Percentiles rank a stretch among this genome's conserved stretches.
Conservation (phyloP, 2,329 filamentous ascomycete genomes). For the Ilyonectria robusta region DNA sequence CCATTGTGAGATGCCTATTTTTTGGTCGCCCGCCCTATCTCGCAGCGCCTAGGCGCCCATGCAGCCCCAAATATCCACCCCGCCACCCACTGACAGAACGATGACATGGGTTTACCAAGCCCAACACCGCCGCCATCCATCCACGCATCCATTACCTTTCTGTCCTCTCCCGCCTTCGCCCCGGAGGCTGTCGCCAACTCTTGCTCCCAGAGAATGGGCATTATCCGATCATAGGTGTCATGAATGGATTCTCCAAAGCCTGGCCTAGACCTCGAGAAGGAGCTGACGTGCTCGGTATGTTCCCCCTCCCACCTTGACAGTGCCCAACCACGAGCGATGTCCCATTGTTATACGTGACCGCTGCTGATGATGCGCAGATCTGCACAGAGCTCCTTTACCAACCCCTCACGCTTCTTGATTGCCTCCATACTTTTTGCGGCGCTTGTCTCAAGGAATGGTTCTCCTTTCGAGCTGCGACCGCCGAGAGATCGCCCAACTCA, state of each 20-base stretch:
- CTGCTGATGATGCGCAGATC: conserved; percentile 72
- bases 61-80: conserved; percentile 36
- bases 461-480: conserved; percentile 77
- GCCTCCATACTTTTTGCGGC: conserved; percentile 95
- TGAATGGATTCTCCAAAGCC: conserved; percentile 67
- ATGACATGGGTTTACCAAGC: conserved; percentile 35
- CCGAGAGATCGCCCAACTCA: conserved; percentile 64
- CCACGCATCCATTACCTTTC: conserved; percentile 28
- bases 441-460: conserved; percentile 98
- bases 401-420: conserved; percentile 91
- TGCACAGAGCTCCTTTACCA: conserved; percentile 96
- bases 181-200: conserved; percentile 27
- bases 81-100: conserved; percentile 40
- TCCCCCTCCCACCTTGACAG: conserved; percentile 31
- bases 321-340: conserved; percentile 14
- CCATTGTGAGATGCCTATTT: conserved; percentile 29
- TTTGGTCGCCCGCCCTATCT: conserved; percentile 22
- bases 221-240: conserved; percentile 39
- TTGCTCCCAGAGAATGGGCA: conserved; percentile 36
- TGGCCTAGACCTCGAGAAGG: conserved; percentile 85
- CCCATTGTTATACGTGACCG: conserved; percentile 21
- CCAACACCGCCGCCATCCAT: conserved; percentile 28
- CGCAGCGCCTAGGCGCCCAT: conserved; percentile 21
- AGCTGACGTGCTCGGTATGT: conserved; percentile 91
- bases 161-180: conserved; percentile 23